Base-by-base conservation (phyloP, 805 yeast species). In the Pichia exigua region DNA sequence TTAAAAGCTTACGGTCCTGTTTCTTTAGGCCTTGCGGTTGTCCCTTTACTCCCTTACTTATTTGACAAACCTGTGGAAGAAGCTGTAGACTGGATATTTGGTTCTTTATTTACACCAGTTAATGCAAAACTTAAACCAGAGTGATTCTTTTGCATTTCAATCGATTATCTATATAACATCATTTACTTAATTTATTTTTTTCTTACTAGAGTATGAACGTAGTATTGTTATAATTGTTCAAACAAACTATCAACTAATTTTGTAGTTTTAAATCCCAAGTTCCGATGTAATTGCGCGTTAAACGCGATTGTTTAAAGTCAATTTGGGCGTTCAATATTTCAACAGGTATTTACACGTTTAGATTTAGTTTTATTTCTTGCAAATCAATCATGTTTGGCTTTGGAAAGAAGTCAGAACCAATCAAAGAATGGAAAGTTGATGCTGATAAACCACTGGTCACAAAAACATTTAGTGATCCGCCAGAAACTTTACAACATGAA, bases 1-100 rank as follows among this genome's bases (percentile, higher is more conserved):
- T 48, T 87, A 53, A 78, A 77, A 59, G 72, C 81, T 0, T 85
- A 78, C 65, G 91, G 91, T 5, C 95, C 95, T 1, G 91, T 86
- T 28, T 87, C 75, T n/a, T 57, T 84, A 24, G 95, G 95, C 43
- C 71, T 87, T 58, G 81, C 85, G 1, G 77, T 85, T 35, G 94
- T 87, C 38, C 95, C 95, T 1, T 68, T 81, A 28, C 71, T 87
- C 56, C 95, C 95, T 3, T 85, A 82, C 61, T 61, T 86, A 58
- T 87, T 87, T 59, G 95, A 87, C 66, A 87, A 85, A 66, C 95
- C 95, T 1, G 88, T 85, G 27, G 95, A 87, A 63, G 72, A 76
- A 30, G 82, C 79, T 0, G 72, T 86, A 28, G 92, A 83, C 57
- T 76, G 68, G 61, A 69, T 75, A 0, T 86, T 86, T 64, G 85